Evolutionary conservation across 192 early-diverging fungal genomes (phyloP), one percentile per base, ranked within the genome.

Genomic region (Rhizophagus prolifer): DNA sequence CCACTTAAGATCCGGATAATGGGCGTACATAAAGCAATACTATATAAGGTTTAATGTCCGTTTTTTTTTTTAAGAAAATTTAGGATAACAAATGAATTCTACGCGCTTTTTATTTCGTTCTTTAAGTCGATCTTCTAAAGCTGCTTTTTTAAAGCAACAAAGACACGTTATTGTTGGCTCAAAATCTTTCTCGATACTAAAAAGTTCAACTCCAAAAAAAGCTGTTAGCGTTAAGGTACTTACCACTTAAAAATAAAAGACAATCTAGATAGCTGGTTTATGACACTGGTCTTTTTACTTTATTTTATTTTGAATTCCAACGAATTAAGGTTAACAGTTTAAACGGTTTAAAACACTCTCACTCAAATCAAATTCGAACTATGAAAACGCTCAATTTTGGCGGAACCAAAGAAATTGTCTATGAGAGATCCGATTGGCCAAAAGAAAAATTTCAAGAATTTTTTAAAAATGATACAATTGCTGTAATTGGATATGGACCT

Each of bases 341-440:
- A 54, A 54, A 54, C 50, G 50, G 3, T 54, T 21, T 54, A 54
- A 54, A 54, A 5, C 3, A 19, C 50, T 19, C 50, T 64, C 65
- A 67, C 30, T 19, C 21, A 67, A 44, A 7, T 54, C 91, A 91
- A 80, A 80, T 83, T 21, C 94, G 97, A 72, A 91, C 91, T 13
- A 81, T 97, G 79, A 96, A 97, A 89, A 96, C 94, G 60, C 90
- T 98, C 58, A 89, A 97, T 87, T 97, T 98, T 90, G 96, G 94
- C 74, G 96, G 95, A 58, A 88, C 92, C 72, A 86, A 92, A 75
- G 97, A 98, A 82, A 88, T 87, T 80, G 95, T 98, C 63, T 97
- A 94, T 82, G 97, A 98, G 86, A 92, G 97, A 69, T 83, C 91
- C 54, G 97, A 98, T 88, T 95, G 91, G 82, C 96, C 96, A 82